phyloP scores from a whole-genome alignment of 352 stramenopile genomes.

The Pythium oligandrum region DNA sequence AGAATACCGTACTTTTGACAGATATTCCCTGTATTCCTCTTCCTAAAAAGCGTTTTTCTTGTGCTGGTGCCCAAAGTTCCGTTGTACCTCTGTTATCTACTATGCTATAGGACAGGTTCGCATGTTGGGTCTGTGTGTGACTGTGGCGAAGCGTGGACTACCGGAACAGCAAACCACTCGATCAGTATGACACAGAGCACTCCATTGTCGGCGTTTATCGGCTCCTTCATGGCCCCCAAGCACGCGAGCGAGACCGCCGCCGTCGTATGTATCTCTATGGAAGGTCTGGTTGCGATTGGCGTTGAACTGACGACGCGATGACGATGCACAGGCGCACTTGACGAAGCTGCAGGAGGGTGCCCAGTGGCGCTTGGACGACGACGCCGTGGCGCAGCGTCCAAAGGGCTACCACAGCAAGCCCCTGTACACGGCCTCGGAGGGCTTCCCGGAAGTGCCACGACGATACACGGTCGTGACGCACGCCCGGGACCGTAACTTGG shows the following conservation, averaged over 20 bases:
- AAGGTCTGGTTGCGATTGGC: background rate
- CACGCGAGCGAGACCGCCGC: slow-evolving; percentile 38
- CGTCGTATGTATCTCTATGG: slow-evolving; percentile 28
- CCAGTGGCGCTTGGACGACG: slow-evolving; percentile 66
- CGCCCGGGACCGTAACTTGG: slow-evolving; percentile 61
- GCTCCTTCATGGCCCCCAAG: slow-evolving; percentile 63
- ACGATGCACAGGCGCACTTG: slow-evolving; percentile 33
- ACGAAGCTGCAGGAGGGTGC: slow-evolving; percentile 42
- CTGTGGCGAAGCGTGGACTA: slow-evolving; percentile 1
- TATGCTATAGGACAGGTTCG: slow-evolving; percentile 3
- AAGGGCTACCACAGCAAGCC: slow-evolving; percentile 58
- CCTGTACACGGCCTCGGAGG: slow-evolving; percentile 57
- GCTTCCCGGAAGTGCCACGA: slow-evolving; percentile 69
- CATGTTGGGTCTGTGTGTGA: no score
- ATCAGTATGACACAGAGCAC: slow-evolving; percentile 53
- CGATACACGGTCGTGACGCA: slow-evolving; percentile 73
- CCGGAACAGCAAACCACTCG: slow-evolving; percentile 13
- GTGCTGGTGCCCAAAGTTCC: slow-evolving; percentile 1
- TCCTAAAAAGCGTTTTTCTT: background rate
- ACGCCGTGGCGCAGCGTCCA: slow-evolving; percentile 41
- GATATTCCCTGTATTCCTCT: background rate
- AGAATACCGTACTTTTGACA: no score
- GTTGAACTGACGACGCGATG: background rate
- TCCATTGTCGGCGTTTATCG: slow-evolving; percentile 57
- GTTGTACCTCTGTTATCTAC: slow-evolving; percentile 2